Evolutionary conservation across 2,329 filamentous ascomycete genomes (phyloP), one percentile per base, ranked within the genome.

Genomic region (Sclerotinia minor): DNA sequence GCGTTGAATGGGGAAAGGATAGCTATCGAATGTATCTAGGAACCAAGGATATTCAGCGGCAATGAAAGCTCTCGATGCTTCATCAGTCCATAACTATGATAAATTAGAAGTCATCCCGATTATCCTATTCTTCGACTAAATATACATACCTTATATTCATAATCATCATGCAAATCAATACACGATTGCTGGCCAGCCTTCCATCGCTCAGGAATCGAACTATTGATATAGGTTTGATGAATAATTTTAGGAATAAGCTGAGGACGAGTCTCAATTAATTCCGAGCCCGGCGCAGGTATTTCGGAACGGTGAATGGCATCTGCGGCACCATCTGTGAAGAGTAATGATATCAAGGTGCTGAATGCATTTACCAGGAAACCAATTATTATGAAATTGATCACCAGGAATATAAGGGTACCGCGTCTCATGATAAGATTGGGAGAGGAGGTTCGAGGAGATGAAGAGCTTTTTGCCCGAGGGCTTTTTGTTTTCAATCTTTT

Each of bases 41-140:
- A 92, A 94, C 89, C 90, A 93, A 1, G 90, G 86, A 74, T 92
- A 94, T 77, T 94, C 86, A 44, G 82, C 81, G 47, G 84, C 84
- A 72, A 94, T 92, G 74, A 94, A 93, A 2, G 89, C 84, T 73
- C 88, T 84, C 32, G 89, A 85, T 72, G 84, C 84, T 54, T 84
- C 85, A 73, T 92, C 88, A 9, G 90, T 92, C 91, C 91, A 95
- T 26, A 94, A 83, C 88, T 92, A 73, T 19, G 21, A 61, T 5
- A 7, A 58, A 19, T 71, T 69, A 69, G 67, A 41, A 19, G 26
- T 32, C 24, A n/a, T 5, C 58, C 21, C 24, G 9, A 8, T 53
- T 69, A n/a, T 17, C 35, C 44, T 44, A 24, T 5, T 19, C 2
- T 3, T 17, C 8, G 17, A 9, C 35, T 9, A 21, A n/a, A 19